Percentiles rank a stretch among this genome's conserved stretches.
These are phyloP conservation scores for Sporothrix protearum DNA, from an alignment of 2,329 filamentous ascomycete species.

Conservation along the genomic window DNA sequence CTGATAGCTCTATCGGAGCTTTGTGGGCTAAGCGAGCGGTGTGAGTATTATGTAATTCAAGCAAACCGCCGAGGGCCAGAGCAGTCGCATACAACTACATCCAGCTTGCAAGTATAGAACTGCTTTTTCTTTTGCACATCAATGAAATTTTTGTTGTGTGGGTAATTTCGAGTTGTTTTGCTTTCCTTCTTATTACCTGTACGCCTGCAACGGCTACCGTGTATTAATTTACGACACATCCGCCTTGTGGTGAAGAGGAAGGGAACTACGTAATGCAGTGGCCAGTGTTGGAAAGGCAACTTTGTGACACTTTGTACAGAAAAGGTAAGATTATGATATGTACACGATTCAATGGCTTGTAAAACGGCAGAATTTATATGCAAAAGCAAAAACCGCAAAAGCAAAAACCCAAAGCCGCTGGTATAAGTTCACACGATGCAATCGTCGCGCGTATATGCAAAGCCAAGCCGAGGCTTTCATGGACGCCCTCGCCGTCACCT, in stretches of 20 bases:
- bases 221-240: not conserved
- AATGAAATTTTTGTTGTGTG: no score
- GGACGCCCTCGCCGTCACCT: conserved; percentile 40
- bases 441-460: not conserved
- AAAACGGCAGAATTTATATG: not conserved
- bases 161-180: no score
- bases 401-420: not conserved
- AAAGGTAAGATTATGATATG: not conserved
- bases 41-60: conserved; percentile 12
- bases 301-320: conserved; percentile 12
- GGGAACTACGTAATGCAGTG: no score
- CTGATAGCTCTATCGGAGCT: not conserved
- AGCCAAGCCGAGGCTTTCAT: not conserved
- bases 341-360: not conserved
- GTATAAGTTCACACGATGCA: not conserved
- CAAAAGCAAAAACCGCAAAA: no score
- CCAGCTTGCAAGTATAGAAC: no score
- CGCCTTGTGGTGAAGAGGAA: not conserved
- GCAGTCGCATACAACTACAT: not conserved
- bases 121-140: no score
- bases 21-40: not conserved
- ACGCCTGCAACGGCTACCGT: no score
- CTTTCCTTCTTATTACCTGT: no score
- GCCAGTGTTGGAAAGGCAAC: not conserved
- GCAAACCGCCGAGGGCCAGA: not conserved